Conservation (phyloP, 306 rosid species). For the Begonia masoniana region DNA sequence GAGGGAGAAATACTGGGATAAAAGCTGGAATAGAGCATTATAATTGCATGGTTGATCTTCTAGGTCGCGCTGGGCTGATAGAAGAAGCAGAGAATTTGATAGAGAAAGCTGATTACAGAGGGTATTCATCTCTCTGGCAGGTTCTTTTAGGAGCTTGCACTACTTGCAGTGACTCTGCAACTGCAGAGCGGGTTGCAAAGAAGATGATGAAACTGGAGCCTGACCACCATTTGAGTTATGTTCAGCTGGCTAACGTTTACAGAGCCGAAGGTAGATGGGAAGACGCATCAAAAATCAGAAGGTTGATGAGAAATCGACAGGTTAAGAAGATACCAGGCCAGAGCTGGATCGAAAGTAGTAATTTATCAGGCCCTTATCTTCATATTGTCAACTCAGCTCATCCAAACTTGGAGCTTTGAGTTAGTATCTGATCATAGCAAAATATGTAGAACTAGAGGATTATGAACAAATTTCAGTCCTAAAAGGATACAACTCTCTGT, state of each 20-base stretch:
- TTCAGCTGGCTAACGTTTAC: conserved; percentile 65
- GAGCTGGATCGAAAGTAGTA: conserved; percentile 66
- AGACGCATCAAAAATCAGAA: conserved; percentile 54
- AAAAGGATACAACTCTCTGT: too few species aligned
- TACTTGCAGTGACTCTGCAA: conserved; percentile 29
- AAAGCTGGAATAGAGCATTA: conserved; percentile 67
- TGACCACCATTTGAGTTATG: conserved; percentile 58
- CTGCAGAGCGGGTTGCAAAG: conserved; percentile 73
- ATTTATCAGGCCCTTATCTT: conserved; percentile 15
- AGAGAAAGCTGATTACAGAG: conserved; percentile 53
- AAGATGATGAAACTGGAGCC: conserved; percentile 70
- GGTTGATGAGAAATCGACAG: conserved; percentile 64
- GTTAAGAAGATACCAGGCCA: conserved; percentile 63
- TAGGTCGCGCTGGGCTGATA: conserved; percentile 66
- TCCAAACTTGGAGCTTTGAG: background rate
- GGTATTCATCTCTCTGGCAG: conserved; percentile 56
- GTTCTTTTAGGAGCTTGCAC: conserved; percentile 90
- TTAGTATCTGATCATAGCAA: background rate
- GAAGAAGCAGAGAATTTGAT: conserved; percentile 74
- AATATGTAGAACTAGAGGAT: too few species aligned
- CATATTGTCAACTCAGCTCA: background rate
- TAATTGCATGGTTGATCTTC: conserved; percentile 73
- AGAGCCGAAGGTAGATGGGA: conserved; percentile 72
- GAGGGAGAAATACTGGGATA: conserved; percentile 40
- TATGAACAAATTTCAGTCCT: too few species aligned